These are phyloP conservation scores for Daedalea quercina DNA, from an alignment of 768 basidiomycete species.

Conservation along the genomic window DNA sequence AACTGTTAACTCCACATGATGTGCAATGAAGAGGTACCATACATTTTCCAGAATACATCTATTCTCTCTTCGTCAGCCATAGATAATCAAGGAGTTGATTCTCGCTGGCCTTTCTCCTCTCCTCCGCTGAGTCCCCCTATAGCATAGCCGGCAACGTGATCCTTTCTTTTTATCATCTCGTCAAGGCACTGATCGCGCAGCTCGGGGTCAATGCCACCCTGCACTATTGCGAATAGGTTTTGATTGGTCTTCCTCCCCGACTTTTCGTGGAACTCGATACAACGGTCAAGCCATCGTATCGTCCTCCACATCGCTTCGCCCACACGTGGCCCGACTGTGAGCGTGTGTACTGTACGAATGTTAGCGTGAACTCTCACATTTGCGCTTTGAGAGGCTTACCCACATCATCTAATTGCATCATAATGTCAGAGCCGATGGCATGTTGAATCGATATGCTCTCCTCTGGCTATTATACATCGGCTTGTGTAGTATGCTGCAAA, in stretches of 20 bases:
- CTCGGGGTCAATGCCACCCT: constrained; percentile 71
- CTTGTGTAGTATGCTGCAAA: neutral
- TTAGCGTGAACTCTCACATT: neutral
- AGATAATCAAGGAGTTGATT: neutral
- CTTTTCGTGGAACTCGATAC: constrained; percentile 66
- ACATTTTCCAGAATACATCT: constrained; percentile 89
- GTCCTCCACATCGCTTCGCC: constrained; percentile 86
- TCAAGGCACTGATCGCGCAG: constrained; percentile 73
- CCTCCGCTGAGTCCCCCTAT: constrained; percentile 89
- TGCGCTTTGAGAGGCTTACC: no score
- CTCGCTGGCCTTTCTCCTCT: constrained; percentile 67
- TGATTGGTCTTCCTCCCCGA: constrained; percentile 62
- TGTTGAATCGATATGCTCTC: constrained; percentile 90
- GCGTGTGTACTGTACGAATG: constrained; percentile 54
- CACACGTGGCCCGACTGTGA: constrained; percentile 76
- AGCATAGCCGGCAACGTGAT: constrained; percentile 82
- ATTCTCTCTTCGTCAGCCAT: neutral
- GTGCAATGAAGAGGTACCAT: constrained; percentile 20
- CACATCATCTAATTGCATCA: constrained; percentile 93
- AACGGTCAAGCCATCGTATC: constrained; percentile 85
- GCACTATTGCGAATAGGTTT: constrained; percentile 89
- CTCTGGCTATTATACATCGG: constrained; percentile 53
- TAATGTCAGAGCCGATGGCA: constrained; percentile 86
- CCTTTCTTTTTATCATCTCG: constrained; percentile 73
- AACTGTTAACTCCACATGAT: neutral